Evolutionary conservation across 495 filamentous ascomycete genomes (phyloP).

Genomic region (Penicillium mononematosum): DNA sequence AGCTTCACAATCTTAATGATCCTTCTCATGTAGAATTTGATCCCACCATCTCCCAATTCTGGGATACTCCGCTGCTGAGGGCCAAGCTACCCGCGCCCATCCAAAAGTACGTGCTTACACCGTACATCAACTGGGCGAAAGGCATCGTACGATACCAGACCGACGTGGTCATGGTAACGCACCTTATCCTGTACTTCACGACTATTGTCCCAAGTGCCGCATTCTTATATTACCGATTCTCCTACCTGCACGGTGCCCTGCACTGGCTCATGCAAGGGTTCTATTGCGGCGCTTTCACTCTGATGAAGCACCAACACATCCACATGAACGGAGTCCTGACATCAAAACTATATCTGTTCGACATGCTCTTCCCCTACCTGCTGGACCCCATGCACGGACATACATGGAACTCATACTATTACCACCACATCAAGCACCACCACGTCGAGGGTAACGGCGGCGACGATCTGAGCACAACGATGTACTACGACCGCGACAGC

Average conservation of each 20-base stretch:
- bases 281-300: slow-evolving; percentile 69
- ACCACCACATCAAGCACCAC: slow-evolving; percentile 83
- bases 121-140: slow-evolving; percentile 56
- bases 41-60: slow-evolving; percentile 53
- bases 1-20: slow-evolving; percentile 55
- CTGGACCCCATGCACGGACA: slow-evolving; percentile 75
- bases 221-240: slow-evolving; percentile 62
- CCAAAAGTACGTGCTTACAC: slow-evolving; percentile 49
- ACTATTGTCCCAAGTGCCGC: slow-evolving; percentile 67
- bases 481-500: slow-evolving; percentile 72
- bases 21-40: slow-evolving; percentile 45
- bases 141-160: slow-evolving; percentile 57
- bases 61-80: slow-evolving; percentile 47
- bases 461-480: slow-evolving; percentile 69
- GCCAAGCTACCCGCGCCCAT: slow-evolving; percentile 35
- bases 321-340: slow-evolving; percentile 70
- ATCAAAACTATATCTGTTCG: slow-evolving; percentile 50
- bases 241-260: slow-evolving; percentile 59
- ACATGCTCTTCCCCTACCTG: slow-evolving; percentile 67
- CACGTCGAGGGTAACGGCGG: slow-evolving; percentile 81
- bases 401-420: slow-evolving; percentile 81
- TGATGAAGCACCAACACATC: slow-evolving; percentile 83
- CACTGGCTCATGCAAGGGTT: slow-evolving; percentile 62
- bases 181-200: slow-evolving; percentile 67
- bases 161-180: slow-evolving; percentile 75